Evolutionary conservation across 116 monocot genomes (phyloP).

Genomic region (Phalaenopsis hybrid): DNA sequence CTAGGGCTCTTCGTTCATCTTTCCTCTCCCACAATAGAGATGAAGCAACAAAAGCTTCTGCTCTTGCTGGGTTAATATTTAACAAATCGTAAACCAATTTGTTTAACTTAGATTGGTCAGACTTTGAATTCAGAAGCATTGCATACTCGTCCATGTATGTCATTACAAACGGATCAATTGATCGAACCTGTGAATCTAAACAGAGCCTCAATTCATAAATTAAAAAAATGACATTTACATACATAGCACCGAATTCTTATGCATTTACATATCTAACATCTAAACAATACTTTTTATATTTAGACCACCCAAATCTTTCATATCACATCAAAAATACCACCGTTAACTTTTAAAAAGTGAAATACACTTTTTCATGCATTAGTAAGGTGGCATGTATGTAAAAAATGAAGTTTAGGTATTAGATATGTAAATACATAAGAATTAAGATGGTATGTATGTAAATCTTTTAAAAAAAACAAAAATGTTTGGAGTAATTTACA

Average conservation of each 20-base stretch:
- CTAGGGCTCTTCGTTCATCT: slow-evolving; percentile 81
- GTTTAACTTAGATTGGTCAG: slow-evolving; percentile 73
- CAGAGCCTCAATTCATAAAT: slow-evolving; percentile 1
- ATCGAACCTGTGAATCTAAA: slow-evolving; percentile 54
- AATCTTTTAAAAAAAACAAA: background rate
- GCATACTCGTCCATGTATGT: slow-evolving; percentile 99
- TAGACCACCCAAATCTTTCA: too few relatives aligned
- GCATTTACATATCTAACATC: too few relatives aligned
- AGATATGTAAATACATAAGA: too few relatives aligned
- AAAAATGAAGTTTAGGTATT: too few relatives aligned
- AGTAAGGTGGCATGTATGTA: too few relatives aligned
- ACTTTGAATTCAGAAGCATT: slow-evolving; percentile 84
- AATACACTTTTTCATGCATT: too few relatives aligned
- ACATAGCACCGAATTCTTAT: too few relatives aligned
- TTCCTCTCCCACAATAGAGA: slow-evolving; percentile 95
- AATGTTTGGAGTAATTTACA: background rate
- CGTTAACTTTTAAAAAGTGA: too few relatives aligned
- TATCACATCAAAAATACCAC: too few relatives aligned
- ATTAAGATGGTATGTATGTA: too few relatives aligned
- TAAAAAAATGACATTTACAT: background rate
- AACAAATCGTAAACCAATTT: slow-evolving; percentile 96
- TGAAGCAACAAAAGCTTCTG: slow-evolving; percentile 81
- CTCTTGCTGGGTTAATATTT: slow-evolving; percentile 69
- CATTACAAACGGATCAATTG: slow-evolving; percentile 81
- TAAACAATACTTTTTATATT: too few relatives aligned